Percentiles rank a stretch among this genome's conserved stretches.
These are phyloP conservation scores for Paulownia fortunei DNA, from an alignment of 257 asterid genomes.

Conservation along the genomic window DNA sequence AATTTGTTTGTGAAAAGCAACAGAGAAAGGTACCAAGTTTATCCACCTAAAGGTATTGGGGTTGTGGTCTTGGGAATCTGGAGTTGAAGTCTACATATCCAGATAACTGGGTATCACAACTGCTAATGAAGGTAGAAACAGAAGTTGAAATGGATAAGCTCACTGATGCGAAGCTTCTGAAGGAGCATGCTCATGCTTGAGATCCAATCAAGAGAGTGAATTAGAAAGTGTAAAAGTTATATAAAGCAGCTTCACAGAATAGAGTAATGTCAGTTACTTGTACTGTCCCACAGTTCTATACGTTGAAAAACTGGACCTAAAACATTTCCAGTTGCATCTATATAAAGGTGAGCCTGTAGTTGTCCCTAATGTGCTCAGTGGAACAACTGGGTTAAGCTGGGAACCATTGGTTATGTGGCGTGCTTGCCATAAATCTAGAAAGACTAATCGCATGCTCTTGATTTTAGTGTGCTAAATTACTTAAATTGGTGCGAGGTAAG, in stretches of 20 bases:
- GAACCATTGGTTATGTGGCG: constrained; percentile 10
- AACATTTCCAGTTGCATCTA: constrained; percentile 1
- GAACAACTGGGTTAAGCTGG: constrained; percentile 4
- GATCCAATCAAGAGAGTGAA: too few relatives aligned
- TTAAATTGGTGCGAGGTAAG: constrained; percentile 11
- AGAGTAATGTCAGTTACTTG: neutral
- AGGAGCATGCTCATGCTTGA: neutral
- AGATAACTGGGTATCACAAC: neutral
- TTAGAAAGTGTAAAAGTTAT: too few relatives aligned
- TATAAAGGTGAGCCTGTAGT: neutral
- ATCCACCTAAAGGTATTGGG: neutral
- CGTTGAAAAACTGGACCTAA: neutral
- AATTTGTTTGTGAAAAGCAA: neutral
- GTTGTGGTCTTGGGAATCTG: neutral
- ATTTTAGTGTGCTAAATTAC: neutral
- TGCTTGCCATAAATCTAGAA: constrained; percentile 1
- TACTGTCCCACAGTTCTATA: neutral
- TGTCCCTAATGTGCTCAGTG: constrained; percentile 1
- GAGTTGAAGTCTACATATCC: constrained; percentile 1
- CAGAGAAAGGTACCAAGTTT: neutral
- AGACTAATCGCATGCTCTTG: neutral
- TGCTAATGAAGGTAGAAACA: neutral
- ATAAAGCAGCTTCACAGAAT: too few relatives aligned
- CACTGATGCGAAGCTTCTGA: neutral
- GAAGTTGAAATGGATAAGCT: too few relatives aligned